Base-by-base conservation (phyloP, 768 basidiomycete genomes). In the Kwoniella pini region DNA sequence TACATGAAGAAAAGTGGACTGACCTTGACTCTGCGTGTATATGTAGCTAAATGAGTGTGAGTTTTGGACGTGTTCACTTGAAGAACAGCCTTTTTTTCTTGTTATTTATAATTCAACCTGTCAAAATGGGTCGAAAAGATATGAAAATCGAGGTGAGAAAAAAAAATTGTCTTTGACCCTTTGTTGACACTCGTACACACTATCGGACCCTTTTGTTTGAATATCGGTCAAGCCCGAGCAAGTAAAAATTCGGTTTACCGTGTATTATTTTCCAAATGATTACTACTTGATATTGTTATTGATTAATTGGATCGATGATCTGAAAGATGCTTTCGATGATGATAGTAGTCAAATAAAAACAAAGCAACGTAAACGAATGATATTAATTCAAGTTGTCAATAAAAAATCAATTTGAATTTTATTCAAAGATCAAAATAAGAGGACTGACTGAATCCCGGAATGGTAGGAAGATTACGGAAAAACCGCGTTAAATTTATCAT, bases 151-250 rank as follows among this genome's bases (percentile, higher is more conserved):
- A 19, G 7, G 40, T 9, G 40, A 42, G n/a, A 42, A 42, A 13
- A 19, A 11, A 11, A 19, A 42, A 42, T 19, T 42, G 7, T 36
- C 33, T 42, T 42, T 7, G 19, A 42, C 40, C 40, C 40, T 42
- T 42, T 42, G 40, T 42, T 42, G 40, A 42, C 40, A 42, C 33
- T 36, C 33, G n/a, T n/a, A n/a, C n/a, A n/a, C n/a, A n/a, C n/a
- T n/a, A n/a, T 36, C 15, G 7, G 33, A 36, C 40, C 40, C n/a
- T 5, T 42, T 42, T 12, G 19, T 42, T 42, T 36, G 33, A 36
- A 36, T 9, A 19, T 19, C 40, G 12, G 11, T 42, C 40, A 19
- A 12, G 11, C 40, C 40, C 19, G 11, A 42, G 40, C n/a, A 36
- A 15, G 7, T 36, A 7, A 15, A 36, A 36, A 7, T 7, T 36